Conservation (phyloP, 495 filamentous ascomycete genomes). For the Bombardia bombarda region DNA sequence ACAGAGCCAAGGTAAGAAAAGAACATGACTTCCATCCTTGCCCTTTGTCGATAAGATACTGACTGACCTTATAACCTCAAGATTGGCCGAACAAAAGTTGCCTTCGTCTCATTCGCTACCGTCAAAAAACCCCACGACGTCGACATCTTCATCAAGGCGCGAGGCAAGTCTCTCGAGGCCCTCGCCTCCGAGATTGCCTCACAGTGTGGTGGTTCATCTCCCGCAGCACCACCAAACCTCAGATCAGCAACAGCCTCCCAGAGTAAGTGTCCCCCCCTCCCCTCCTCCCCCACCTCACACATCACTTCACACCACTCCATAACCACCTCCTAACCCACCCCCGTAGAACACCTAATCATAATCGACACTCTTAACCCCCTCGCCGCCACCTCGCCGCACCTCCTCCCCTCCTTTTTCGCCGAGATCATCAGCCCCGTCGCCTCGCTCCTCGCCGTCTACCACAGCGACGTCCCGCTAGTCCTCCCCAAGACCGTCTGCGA, state of each 20-base stretch:
- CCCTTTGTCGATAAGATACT: slow-evolving; percentile 2
- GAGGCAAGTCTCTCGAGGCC: slow-evolving; percentile 44
- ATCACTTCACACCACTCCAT: slow-evolving; percentile 3
- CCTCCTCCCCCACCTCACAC: slow-evolving; percentile 26
- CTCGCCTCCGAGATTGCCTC: slow-evolving; percentile 51
- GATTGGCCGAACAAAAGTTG: slow-evolving; percentile 46
- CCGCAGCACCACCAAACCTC: slow-evolving; percentile 13
- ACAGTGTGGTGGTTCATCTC: slow-evolving; percentile 41
- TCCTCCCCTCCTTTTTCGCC: slow-evolving; percentile 47
- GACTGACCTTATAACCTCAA: slow-evolving; percentile 15
- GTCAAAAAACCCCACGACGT: slow-evolving; percentile 45
- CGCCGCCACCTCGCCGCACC: slow-evolving; percentile 20
- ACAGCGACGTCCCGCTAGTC: slow-evolving; percentile 51
- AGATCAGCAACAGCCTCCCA: slow-evolving; percentile 17
- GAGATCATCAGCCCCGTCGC: slow-evolving; percentile 43
- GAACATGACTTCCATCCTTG: no score
- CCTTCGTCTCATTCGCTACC: slow-evolving; percentile 75
- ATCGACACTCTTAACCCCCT: slow-evolving; percentile 56
- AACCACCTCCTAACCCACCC: slow-evolving; percentile 24
- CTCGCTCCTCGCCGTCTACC: slow-evolving; percentile 57
- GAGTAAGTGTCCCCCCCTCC: no score
- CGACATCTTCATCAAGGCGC: slow-evolving; percentile 56
- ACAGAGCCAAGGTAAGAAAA: slow-evolving; percentile 58
- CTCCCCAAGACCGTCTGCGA: slow-evolving; percentile 13
- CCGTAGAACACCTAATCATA: slow-evolving; percentile 48